Base-by-base conservation (phyloP, 192 early-diverging fungal species). In the Coemansia umbellata region DNA sequence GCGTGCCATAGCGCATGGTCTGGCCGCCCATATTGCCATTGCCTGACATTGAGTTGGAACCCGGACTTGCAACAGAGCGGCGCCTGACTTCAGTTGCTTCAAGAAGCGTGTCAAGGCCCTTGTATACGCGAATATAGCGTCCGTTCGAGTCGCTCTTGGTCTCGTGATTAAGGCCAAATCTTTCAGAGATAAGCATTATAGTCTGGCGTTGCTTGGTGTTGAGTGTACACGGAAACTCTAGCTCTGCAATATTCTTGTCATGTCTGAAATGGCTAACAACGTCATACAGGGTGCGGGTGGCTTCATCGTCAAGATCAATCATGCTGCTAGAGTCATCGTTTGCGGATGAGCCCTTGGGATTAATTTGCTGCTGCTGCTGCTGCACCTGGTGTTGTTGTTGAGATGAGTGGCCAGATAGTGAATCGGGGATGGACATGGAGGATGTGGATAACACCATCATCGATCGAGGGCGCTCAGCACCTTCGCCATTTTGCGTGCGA, bases 251-350 rank as follows among this genome's bases (percentile, higher is more conserved):
- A 3, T 72, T 65, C 31, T 82, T 79, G 59, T 87, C 83, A 59
- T 84, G 82, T 63, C 86, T 80, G 60, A 90, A 90, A 33, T 82
- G 78, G 40, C 85, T 79, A 47, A 90, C 63, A 45, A 83, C 79
- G 30, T 87, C 85, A 63, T 90, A 90, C 35, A 87, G 78, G 36
- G 80, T 74, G 24, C 87, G 70, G 8, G 85, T 87, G 43, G 82
- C 82, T 15, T 81, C 70, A 67, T 90, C 84, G 53, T 87, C 87
- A 44, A 90, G 62, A 47, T 90, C 84, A 44, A 90, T 77, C 63
- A 69, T 36, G 22, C 53, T 50, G 31, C 56, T 47, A 31, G 39
- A 30, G 8, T 53, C 41, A 21, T 58, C 63, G 27, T 27, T 37
- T 17, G 60, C 37, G 5, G 33, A 57, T 10, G 60, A 19, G 27